Evolutionary conservation across 2,329 filamentous ascomycete genomes (phyloP).

Genomic region (Arthrobotrys sinensis): DNA sequence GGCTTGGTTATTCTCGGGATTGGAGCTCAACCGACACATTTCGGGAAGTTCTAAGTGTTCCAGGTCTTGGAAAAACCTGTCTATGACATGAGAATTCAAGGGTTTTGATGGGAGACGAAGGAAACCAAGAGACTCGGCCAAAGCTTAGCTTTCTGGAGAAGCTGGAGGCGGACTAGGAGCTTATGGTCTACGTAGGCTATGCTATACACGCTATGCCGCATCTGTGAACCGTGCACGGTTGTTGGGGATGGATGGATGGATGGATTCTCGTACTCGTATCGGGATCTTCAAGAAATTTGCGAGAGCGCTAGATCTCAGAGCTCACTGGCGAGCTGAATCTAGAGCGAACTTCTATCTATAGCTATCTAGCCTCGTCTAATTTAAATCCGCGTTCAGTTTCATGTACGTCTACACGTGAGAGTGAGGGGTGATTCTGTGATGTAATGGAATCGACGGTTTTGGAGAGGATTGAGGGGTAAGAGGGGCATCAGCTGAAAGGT

Average conservation of each 20-base stretch:
- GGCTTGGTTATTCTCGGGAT: constrained; percentile 51
- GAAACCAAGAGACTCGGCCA: constrained; percentile 57
- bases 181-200: background rate
- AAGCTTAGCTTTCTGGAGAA: constrained; percentile 57
- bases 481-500: constrained; percentile 39
- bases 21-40: constrained; percentile 40
- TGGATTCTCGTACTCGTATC: constrained; percentile 29
- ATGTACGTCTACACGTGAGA: constrained; percentile 39
- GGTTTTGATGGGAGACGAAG: constrained; percentile 47
- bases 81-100: constrained; percentile 29
- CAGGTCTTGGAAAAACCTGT: constrained; percentile 29
- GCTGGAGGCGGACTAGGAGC: constrained; percentile 28
- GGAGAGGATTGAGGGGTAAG: constrained; percentile 29
- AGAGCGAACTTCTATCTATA: constrained; percentile 3
- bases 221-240: constrained; percentile 18
- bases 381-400: background rate
- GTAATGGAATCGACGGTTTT: constrained; percentile 42
- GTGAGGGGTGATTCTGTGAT: constrained; percentile 42
- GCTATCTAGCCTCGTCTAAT: background rate
- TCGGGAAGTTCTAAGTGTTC: constrained; percentile 32
- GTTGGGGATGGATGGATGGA: background rate
- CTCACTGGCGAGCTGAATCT: constrained; percentile 23
- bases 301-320: constrained; percentile 32
- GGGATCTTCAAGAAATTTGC: constrained; percentile 17
- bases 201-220: constrained; percentile 34